A percentile compares a stretch with the other conserved stretches of the same genome.
Conservation (phyloP, 176 grass and related monocot genomes). For the Puya raimondii region DNA sequence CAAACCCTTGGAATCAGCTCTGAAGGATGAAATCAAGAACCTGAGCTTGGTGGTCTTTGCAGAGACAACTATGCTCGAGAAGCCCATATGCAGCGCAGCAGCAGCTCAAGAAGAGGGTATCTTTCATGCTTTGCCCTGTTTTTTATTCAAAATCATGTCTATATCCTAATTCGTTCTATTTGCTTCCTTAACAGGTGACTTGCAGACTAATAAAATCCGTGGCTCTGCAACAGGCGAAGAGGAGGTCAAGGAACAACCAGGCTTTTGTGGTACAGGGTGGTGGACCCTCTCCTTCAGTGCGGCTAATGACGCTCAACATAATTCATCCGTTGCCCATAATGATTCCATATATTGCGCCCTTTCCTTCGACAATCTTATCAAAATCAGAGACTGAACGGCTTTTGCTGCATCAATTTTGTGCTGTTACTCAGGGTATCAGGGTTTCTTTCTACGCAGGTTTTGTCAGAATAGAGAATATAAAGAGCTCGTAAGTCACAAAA, state of each 20-base stretch:
- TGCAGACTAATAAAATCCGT: neutral
- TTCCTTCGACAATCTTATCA: slow-evolving; percentile 7
- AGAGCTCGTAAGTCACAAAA: neutral
- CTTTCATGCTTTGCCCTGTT: neutral
- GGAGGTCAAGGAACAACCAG: neutral
- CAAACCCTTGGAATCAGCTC: slow-evolving; percentile 14
- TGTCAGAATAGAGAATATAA: neutral
- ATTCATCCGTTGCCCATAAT: neutral
- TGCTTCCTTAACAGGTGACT: neutral
- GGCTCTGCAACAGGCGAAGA: neutral
- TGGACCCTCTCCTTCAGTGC: neutral
- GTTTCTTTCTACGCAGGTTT: neutral
- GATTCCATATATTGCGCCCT: neutral
- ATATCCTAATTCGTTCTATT: neutral
- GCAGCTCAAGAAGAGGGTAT: slow-evolving; percentile 20
- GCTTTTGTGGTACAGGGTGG: neutral
- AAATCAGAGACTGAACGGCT: neutral
- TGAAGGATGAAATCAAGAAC: slow-evolving; percentile 37
- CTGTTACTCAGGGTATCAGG: neutral
- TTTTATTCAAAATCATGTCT: neutral
- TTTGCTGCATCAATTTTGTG: neutral
- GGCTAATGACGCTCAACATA: neutral
- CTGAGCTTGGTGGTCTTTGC: slow-evolving; percentile 53
- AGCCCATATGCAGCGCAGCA: slow-evolving; percentile 28
- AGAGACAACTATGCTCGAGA: slow-evolving; percentile 48